A percentile compares a stretch with the other conserved stretches of the same genome.
Conservation (phyloP, 1,139 yeast genomes). For the Blastobotrys indianensis region DNA sequence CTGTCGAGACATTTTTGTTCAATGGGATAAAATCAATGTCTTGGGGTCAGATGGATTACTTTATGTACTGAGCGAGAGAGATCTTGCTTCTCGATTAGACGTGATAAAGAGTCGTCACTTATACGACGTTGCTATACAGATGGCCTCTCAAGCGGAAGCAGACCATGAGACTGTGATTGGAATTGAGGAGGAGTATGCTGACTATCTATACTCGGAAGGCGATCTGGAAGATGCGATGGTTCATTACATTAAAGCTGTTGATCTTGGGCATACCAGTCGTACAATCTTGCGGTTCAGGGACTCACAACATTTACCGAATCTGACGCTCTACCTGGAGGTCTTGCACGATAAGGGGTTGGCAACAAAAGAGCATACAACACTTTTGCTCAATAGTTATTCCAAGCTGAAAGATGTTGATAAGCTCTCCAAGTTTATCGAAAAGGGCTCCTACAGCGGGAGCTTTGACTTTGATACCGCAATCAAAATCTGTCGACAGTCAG, state of each 20-base stretch:
- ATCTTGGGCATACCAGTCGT: constrained; percentile 53
- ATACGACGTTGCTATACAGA: constrained; percentile 63
- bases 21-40: constrained; percentile 54
- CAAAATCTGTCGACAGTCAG: constrained; percentile 70
- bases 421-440: constrained; percentile 51
- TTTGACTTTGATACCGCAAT: constrained; percentile 71
- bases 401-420: constrained; percentile 61
- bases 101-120: constrained; percentile 64
- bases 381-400: constrained; percentile 76
- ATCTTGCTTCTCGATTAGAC: constrained; percentile 61
- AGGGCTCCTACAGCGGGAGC: constrained; percentile 37
- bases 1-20: constrained; percentile 48
- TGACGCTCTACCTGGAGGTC: constrained; percentile 60
- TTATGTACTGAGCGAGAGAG: constrained; percentile 61
- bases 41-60: constrained; percentile 73
- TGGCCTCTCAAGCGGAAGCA: constrained; percentile 49
- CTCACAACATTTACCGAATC: constrained; percentile 63
- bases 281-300: constrained; percentile 80
- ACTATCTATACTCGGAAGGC: constrained; percentile 58
- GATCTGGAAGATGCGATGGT: constrained; percentile 64
- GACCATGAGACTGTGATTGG: constrained; percentile 40
- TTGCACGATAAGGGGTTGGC: constrained; percentile 52
- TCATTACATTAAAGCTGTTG: constrained; percentile 55
- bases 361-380: constrained; percentile 71
- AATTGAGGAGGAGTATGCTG: constrained; percentile 66